Conservation (phyloP, 2,329 filamentous ascomycete genomes). For the Trichoderma sp. region DNA sequence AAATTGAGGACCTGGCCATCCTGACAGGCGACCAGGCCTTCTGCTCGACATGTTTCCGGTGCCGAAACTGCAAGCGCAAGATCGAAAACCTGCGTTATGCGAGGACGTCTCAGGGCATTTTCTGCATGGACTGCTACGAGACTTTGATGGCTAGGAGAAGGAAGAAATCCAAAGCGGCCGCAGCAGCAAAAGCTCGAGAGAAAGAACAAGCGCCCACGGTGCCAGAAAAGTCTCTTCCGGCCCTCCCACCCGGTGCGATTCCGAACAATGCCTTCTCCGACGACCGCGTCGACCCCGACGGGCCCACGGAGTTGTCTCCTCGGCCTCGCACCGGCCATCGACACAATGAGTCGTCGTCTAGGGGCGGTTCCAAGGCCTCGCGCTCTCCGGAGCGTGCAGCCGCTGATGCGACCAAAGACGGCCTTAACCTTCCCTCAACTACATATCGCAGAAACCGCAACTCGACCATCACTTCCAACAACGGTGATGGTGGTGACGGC, state of each 20-base stretch:
- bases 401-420: constrained; percentile 48
- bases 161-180: constrained; percentile 75
- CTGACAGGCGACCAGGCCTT: constrained; percentile 97
- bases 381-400: constrained; percentile 53
- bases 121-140: constrained; percentile 99
- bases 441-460: constrained; percentile 77
- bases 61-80: constrained; percentile 96
- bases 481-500: constrained; percentile 56
- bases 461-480: constrained; percentile 60
- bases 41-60: constrained; percentile 94
- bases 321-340: constrained; percentile 52
- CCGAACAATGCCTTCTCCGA: constrained; percentile 61
- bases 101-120: constrained; percentile 95
- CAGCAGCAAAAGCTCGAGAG: constrained; percentile 56
- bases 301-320: constrained; percentile 67
- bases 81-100: constrained; percentile 98
- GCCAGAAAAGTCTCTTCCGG: constrained; percentile 88
- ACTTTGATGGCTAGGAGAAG: constrained; percentile 88
- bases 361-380: constrained; percentile 49
- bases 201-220: constrained; percentile 65
- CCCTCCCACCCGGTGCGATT: constrained; percentile 74
- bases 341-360: constrained; percentile 54
- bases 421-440: constrained; percentile 67
- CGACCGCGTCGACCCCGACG: constrained; percentile 54
- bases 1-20: constrained; percentile 97